phyloP scores from a whole-genome alignment of 768 basidiomycete genomes.

The Boletus coccyginus region DNA sequence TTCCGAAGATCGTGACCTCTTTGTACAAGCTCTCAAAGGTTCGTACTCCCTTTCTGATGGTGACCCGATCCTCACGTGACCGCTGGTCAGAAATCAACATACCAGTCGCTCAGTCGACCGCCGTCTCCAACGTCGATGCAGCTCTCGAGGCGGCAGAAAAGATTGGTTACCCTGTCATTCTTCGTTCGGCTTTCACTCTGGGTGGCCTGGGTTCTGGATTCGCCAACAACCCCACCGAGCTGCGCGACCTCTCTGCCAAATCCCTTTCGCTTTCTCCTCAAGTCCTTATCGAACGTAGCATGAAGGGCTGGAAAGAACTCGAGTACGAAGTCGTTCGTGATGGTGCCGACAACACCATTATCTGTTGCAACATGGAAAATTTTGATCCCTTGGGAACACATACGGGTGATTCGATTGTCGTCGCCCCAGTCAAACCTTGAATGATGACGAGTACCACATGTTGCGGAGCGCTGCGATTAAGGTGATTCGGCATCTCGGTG shows the following conservation, averaged over 20 bases:
- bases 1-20: slow-evolving; percentile 95
- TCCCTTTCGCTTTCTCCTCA: slow-evolving; percentile 89
- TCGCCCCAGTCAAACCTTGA: slow-evolving; percentile 98
- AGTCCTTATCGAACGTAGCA: slow-evolving; percentile 93
- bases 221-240: slow-evolving; percentile 90
- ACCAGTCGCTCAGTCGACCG: slow-evolving; percentile 92
- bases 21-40: slow-evolving; percentile 96
- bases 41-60: slow-evolving; percentile 16
- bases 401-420: slow-evolving; percentile 98
- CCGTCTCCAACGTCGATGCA: slow-evolving; percentile 92
- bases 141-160: slow-evolving; percentile 86
- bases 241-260: slow-evolving; percentile 92
- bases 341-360: slow-evolving; percentile 98
- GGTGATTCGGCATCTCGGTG: slow-evolving; percentile 87
- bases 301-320: slow-evolving; percentile 99
- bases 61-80: slow-evolving; percentile 5
- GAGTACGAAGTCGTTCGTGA: slow-evolving; percentile 99
- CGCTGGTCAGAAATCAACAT: slow-evolving; percentile 84
- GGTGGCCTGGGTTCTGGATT: slow-evolving; percentile 99
- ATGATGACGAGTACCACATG: slow-evolving; percentile 99
- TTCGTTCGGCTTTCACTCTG: slow-evolving; percentile 94
- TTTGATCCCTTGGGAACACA: slow-evolving; percentile 99
- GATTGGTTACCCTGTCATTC: slow-evolving; percentile 97
- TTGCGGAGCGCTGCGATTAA: slow-evolving; percentile 96
- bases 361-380: slow-evolving; percentile 99